Evolutionary conservation across 139 green algal species (phyloP), one percentile per base, ranked within the genome.

Genomic region (Eudorina sp.): DNA sequence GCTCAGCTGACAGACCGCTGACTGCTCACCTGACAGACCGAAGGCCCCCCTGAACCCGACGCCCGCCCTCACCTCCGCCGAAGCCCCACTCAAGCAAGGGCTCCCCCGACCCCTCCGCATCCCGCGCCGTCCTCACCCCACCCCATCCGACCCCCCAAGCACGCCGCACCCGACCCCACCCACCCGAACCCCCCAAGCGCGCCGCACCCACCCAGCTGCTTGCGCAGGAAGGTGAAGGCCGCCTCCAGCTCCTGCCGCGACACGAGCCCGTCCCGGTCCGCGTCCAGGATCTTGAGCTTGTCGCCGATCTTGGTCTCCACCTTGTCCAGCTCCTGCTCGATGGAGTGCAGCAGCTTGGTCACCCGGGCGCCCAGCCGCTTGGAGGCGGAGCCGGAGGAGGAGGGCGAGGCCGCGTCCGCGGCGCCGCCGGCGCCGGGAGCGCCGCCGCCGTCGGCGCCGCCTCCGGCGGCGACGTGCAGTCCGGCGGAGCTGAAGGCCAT

Each of bases 301-400:
- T 92, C 90, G 34, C 94, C 94, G 70, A 97, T 96, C 38, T 94
- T 90, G 43, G 68, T 43, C 79, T 97, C 95, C 51, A 86, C 92
- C 58, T 90, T 62, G 88, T 98, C 96, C 72, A 98, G 94, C 91
- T 98, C 96, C 69, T 88, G 83, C 90, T 98, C 96, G 41, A 98
- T 93, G 41, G 90, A 90, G 53, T 90, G 45, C 55, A 98, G 92
- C 90, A 98, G 96, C 88, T 87, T 83, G 13, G 91, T 89, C 53
- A 98, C 96, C 5, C 93, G 92, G 76, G 95, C 94, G 40, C 80
- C 84, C 79, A 97, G 89, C 46, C 89, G 88, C 85, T 93, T 93
- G 55, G 91, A 83, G 2, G 89, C 92, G 70, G 70, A 9, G 29
- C 14, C 70, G 70, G 40, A 29, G 58, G n/a, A 14, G 36, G 68